Conservation (phyloP, 768 basidiomycete species). For the Boletus eberwhitei region DNA sequence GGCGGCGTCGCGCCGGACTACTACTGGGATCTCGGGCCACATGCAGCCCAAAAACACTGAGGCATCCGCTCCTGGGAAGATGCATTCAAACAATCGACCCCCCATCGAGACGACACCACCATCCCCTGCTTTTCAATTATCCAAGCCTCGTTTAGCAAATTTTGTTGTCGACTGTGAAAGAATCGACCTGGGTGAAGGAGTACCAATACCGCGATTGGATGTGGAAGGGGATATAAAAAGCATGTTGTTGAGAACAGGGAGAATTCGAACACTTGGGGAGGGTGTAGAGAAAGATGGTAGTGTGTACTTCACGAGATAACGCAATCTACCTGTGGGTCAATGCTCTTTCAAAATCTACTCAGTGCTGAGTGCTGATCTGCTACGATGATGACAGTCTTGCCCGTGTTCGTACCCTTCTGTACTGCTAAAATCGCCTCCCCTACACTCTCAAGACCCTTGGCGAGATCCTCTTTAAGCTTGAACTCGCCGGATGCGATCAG, state of each 20-base stretch:
- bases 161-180: conserved; percentile 16
- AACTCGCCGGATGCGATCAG: conserved; percentile 44
- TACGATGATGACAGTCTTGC: conserved; percentile 22
- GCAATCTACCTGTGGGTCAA: neutral
- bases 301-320: conserved; percentile 15
- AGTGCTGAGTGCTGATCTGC: neutral
- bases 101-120: neutral
- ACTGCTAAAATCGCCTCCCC: conserved; percentile 39
- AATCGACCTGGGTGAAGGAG: conserved; percentile 4
- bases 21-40: neutral
- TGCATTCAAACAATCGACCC: neutral
- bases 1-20: neutral
- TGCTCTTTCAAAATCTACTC: neutral
- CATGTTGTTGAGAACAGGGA: conserved; percentile 26
- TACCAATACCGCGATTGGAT: conserved; percentile 10
- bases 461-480: conserved; percentile 46
- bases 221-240: conserved; percentile 3
- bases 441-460: conserved; percentile 40
- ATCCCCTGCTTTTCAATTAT: neutral
- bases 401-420: conserved; percentile 34
- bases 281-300: conserved; percentile 20
- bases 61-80: neutral
- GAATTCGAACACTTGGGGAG: conserved; percentile 21
- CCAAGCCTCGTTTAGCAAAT: conserved; percentile 22
- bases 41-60: neutral